A percentile compares a stretch with the other conserved stretches of the same genome.
These are phyloP conservation scores for Crithidia acanthocephali DNA, from an alignment of 208 protist genomes.

Conservation along the genomic window DNA sequence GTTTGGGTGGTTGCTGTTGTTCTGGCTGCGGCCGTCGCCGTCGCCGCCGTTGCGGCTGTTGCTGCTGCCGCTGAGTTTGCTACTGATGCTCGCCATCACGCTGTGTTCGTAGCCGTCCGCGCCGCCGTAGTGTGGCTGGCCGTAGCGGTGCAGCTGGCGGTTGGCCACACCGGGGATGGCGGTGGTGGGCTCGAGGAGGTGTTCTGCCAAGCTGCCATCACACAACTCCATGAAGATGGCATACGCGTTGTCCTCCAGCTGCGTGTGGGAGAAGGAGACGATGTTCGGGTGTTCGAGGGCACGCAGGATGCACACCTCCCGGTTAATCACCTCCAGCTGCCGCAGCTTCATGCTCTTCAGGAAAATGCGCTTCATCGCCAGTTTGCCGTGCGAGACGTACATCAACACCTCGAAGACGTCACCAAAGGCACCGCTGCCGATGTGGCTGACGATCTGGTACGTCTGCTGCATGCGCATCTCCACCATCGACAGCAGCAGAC, in stretches of 20 bases:
- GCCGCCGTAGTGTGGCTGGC: background rate
- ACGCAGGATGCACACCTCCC: conserved; percentile 81
- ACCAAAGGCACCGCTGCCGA: conserved; percentile 76
- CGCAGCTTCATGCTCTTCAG: conserved; percentile 57
- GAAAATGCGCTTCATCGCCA: conserved; percentile 87
- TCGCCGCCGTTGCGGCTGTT: conserved; percentile 2
- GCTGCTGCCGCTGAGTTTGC: conserved; percentile 11
- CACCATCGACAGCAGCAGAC: conserved; percentile 56
- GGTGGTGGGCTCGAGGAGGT: conserved; percentile 35
- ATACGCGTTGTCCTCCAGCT: conserved; percentile 65
- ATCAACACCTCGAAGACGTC: conserved; percentile 83
- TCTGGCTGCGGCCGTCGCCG: background rate
- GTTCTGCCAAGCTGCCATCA: conserved; percentile 52
- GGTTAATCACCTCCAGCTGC: conserved; percentile 66
- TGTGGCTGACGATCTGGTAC: conserved; percentile 65
- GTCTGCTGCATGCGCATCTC: conserved; percentile 45
- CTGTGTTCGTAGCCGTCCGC: conserved; percentile 2
- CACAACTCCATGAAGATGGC: conserved; percentile 89
- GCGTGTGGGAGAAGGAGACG: conserved; percentile 74
- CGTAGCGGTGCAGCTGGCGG: conserved; percentile 16
- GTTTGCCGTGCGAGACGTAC: conserved; percentile 62
- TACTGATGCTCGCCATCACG: conserved; percentile 20
- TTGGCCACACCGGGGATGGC: conserved; percentile 16
- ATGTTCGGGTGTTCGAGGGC: conserved; percentile 79
- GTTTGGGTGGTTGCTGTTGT: conserved; percentile 10